Evolutionary conservation across 164 flowering plant species (phyloP).

Genomic region (Echeveria elegans): DNA sequence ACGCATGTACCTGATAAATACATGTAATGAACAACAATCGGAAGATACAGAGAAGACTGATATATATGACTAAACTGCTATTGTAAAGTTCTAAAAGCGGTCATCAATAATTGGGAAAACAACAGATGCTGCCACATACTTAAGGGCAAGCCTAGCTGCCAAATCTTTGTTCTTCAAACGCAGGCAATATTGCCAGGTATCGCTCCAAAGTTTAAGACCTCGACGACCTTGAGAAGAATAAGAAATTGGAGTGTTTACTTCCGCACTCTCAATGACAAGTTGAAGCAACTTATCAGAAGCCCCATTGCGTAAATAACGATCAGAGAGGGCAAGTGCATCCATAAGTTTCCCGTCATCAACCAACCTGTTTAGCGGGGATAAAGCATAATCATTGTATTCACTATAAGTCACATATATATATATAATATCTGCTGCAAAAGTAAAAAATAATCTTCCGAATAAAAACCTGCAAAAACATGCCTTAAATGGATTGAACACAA

Average conservation of each 20-base stretch:
- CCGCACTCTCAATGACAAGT: slow-evolving; percentile 67
- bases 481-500: neutral
- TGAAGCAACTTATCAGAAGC: slow-evolving; percentile 93
- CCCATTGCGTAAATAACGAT: slow-evolving; percentile 89
- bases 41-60: neutral
- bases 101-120: neutral
- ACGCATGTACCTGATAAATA: slow-evolving; percentile 57
- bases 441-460: neutral
- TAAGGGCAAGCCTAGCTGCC: slow-evolving; percentile 83
- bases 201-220: slow-evolving; percentile 46
- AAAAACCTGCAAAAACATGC: neutral
- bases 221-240: slow-evolving; percentile 41
- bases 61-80: neutral
- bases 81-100: neutral
- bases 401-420: neutral
- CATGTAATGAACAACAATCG: neutral
- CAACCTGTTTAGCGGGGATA: slow-evolving; percentile 34
- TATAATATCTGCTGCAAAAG: neutral
- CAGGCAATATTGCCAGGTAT: slow-evolving; percentile 90
- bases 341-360: slow-evolving; percentile 78
- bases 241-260: slow-evolving; percentile 37
- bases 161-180: slow-evolving; percentile 83
- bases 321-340: slow-evolving; percentile 98
- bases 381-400: neutral
- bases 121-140: slow-evolving; percentile 34